These are phyloP conservation scores for Alopecurus myosuroides DNA, from an alignment of 176 grass and related monocot species.

Conservation along the genomic window DNA sequence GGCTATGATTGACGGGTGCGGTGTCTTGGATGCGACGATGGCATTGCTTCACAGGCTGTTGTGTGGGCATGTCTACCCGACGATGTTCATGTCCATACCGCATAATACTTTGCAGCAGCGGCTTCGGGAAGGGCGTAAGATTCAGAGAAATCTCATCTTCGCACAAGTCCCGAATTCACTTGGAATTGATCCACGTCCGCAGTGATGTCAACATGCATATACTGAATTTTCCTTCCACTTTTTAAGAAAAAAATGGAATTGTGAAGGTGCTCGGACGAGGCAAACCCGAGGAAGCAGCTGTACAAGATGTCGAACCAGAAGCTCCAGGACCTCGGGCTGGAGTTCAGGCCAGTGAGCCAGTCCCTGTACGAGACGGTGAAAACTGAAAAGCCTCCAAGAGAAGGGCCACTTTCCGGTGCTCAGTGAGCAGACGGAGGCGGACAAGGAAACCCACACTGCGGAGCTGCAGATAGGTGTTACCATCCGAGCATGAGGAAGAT, in stretches of 20 bases:
- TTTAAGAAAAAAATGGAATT: neutral
- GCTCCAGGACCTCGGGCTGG: constrained; percentile 60
- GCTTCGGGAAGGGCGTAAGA: no score
- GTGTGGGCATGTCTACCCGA: no score
- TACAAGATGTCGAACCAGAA: constrained; percentile 78
- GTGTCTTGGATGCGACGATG: no score
- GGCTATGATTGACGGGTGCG: no score
- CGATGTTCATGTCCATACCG: no score
- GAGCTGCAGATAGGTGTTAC: constrained; percentile 22
- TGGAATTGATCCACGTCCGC: no score
- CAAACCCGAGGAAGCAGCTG: constrained; percentile 60
- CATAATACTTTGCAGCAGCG: no score
- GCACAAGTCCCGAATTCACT: no score
- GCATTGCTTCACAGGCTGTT: no score
- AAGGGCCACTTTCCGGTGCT: constrained; percentile 65
- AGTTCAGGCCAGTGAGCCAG: constrained; percentile 58
- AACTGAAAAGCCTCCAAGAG: constrained; percentile 75
- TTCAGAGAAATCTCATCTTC: no score
- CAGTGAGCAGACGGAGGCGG: constrained; percentile 20
- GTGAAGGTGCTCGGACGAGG: constrained; percentile 76
- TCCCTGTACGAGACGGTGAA: constrained; percentile 69
- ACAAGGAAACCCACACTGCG: neutral
- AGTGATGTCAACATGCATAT: neutral
- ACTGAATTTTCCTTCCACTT: neutral
- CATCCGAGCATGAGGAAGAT: constrained; percentile 21